phyloP scores from a whole-genome alignment of 345 rosid species.

The Anastatica hierochuntica region DNA sequence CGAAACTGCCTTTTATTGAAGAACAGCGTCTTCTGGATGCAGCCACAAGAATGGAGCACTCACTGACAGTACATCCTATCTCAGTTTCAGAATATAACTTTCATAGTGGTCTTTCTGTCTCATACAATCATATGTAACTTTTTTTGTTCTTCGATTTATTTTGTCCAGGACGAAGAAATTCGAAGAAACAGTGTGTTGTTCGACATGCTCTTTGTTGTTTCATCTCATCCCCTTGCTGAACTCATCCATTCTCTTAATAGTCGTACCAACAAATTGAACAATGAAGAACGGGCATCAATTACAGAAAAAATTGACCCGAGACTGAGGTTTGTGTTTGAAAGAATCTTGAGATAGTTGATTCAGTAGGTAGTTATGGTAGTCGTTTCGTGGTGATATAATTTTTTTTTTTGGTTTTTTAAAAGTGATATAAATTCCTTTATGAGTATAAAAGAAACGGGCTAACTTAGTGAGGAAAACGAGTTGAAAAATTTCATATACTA shows the following conservation, averaged over 20 bases:
- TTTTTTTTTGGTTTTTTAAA: neutral
- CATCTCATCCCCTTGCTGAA: conserved; percentile 70
- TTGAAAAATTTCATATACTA: neutral
- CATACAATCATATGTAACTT: neutral
- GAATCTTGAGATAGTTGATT: neutral
- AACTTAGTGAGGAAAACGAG: neutral
- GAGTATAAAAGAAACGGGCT: neutral
- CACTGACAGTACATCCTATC: conserved; percentile 50
- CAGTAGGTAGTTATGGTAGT: neutral
- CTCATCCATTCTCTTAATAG: conserved; percentile 60
- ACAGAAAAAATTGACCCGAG: conserved; percentile 51
- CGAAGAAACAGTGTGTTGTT: conserved; percentile 65
- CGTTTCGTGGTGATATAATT: neutral
- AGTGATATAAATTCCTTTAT: neutral
- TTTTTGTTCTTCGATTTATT: neutral
- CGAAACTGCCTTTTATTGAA: conserved; percentile 85
- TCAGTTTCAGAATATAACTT: neutral
- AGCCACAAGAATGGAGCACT: conserved; percentile 50
- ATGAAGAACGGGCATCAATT: conserved; percentile 33
- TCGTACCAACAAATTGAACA: conserved; percentile 40
- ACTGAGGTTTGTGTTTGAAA: conserved; percentile 56
- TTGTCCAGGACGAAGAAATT: conserved; percentile 64
- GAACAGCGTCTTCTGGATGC: conserved; percentile 77
- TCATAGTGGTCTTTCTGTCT: neutral
- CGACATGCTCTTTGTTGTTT: conserved; percentile 69